Conservation (phyloP, 2,329 filamentous ascomycete genomes). For the Aspergillus ibericus region DNA sequence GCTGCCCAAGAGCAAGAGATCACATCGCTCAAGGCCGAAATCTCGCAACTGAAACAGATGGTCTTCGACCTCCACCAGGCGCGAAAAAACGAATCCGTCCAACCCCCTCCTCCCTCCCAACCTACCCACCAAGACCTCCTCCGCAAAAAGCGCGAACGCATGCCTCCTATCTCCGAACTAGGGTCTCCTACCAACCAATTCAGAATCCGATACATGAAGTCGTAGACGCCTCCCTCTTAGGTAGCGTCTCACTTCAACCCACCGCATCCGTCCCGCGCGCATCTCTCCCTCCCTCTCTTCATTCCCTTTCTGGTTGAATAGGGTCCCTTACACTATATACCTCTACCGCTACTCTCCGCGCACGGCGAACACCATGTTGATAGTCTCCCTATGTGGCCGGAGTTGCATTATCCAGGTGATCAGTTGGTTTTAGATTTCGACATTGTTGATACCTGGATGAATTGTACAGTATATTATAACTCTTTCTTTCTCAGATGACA, state of each 20-base stretch:
- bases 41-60: constrained; percentile 31
- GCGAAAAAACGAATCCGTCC: constrained; percentile 10
- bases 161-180: not conserved
- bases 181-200: not conserved
- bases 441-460: not conserved
- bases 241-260: too few species aligned
- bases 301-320: not conserved
- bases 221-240: not conserved
- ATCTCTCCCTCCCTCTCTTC: not conserved
- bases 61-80: constrained; percentile 27
- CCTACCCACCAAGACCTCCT: not conserved
- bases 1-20: constrained; percentile 26
- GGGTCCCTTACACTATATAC: not conserved
- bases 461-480: not conserved
- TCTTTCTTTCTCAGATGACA: not conserved
- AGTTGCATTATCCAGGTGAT: not conserved
- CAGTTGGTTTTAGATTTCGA: not conserved
- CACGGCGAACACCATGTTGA: too few species aligned
- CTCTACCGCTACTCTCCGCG: too few species aligned
- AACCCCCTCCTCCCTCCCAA: not conserved
- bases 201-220: not conserved
- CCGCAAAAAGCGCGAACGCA: constrained; percentile 1
- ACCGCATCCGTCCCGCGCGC: too few species aligned
- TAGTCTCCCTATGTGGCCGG: not conserved
- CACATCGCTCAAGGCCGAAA: constrained; percentile 28